These are phyloP conservation scores for Daldinia childiae DNA, from an alignment of 495 filamentous ascomycete genomes.

Conservation along the genomic window DNA sequence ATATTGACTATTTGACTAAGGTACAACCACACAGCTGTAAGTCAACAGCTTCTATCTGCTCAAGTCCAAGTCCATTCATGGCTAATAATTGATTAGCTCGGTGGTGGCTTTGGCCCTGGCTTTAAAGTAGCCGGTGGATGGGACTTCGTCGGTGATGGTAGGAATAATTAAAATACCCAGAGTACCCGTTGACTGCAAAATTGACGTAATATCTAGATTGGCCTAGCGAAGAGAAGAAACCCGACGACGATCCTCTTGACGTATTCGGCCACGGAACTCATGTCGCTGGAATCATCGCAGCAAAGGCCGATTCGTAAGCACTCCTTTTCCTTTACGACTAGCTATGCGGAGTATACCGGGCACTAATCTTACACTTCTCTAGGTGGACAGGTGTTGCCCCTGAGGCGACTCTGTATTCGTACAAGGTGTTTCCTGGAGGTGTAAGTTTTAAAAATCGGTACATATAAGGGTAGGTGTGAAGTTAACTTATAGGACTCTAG, in stretches of 20 bases:
- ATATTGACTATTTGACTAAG: background rate
- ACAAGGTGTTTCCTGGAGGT: constrained; percentile 52
- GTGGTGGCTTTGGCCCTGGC: constrained; percentile 53
- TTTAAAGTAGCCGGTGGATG: constrained; percentile 53
- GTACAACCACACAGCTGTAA: background rate
- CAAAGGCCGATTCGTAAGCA: constrained; percentile 40
- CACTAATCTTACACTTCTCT: constrained; percentile 11
- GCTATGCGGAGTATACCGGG: background rate
- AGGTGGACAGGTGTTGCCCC: constrained; percentile 58
- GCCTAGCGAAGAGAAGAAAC: constrained; percentile 17
- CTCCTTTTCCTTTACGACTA: background rate
- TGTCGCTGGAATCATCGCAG: constrained; percentile 51
- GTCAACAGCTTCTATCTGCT: background rate
- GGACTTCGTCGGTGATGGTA: constrained; percentile 48
- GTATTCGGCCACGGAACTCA: constrained; percentile 40
- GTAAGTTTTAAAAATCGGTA: background rate
- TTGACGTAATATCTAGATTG: background rate
- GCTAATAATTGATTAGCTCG: constrained; percentile 41
- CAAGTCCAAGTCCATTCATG: background rate
- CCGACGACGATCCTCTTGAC: constrained; percentile 52
- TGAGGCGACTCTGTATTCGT: constrained; percentile 54
- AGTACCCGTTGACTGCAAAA: background rate
- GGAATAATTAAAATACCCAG: background rate
- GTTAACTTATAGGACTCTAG: background rate
- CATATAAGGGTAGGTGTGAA: background rate